Base-by-base conservation (phyloP, 148 eudicot species). In the Selenicereus undatus region DNA sequence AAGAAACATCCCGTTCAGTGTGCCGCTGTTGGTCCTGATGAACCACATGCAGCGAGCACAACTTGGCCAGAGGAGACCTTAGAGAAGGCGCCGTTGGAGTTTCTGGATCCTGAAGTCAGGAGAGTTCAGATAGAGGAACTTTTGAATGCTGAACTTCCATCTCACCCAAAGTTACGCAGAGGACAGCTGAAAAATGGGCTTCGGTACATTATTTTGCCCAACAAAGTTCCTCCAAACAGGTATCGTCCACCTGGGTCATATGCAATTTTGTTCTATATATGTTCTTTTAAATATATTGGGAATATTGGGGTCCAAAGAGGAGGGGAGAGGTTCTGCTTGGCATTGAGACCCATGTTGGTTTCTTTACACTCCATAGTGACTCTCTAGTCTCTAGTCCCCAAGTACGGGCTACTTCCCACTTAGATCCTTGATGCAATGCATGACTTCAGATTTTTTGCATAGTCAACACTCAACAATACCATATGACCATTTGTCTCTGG, bases 221-320 rank as follows among this genome's bases (percentile, higher is more conserved):
- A 97, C 80, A 97, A 97, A 86, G 97, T 97, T 91, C 99, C 99
- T 78, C 93, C 95, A 76, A 94, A 92, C 86, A 97, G 99, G 99
- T 97, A 88, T 30, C 26, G 17, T 51, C 17, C 58, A 71, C 72
- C 75, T 75, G 14, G 51, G 56, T 16, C 76, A 36, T 45, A n/a
- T 14, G 73, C 45, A 54, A 36, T 32, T 42, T 26, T 14, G 7
- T 20, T 64, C 26, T 73, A 20, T 7, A 11, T 42, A 36, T 35
- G 30, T 51, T 60, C 11, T 50, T 45, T 35, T 48, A 70, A 48
- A 52, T 11, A 62, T 7, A 62, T n/a, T 2, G 2, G 68, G 27
- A 9, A 18, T 22, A 62, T 5, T 62, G 68, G 68, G 27, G 8
- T 62, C 4, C 10, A 12, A n/a, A 62, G 43, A 22, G 68, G 27